Conservation (phyloP, 2,329 filamentous ascomycete species). For the Cladosporium velox region DNA sequence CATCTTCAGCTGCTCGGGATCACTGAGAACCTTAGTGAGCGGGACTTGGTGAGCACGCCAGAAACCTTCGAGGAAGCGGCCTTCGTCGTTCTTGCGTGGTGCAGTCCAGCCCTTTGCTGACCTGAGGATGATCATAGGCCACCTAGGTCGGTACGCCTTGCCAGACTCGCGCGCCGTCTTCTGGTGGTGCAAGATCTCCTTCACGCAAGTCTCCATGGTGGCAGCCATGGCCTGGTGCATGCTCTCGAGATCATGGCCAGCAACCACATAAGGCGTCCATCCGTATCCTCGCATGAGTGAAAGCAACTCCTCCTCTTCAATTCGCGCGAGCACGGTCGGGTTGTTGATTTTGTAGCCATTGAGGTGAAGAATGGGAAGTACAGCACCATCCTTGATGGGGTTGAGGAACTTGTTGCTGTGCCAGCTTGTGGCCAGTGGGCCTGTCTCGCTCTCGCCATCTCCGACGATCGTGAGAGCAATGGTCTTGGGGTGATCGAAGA, state of each 20-base stretch:
- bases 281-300: slow-evolving; percentile 72
- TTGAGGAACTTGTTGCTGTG: slow-evolving; percentile 83
- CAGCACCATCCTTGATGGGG: slow-evolving; percentile 74
- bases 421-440: slow-evolving; percentile 76
- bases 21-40: slow-evolving; percentile 68
- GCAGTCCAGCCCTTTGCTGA: slow-evolving; percentile 81
- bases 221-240: slow-evolving; percentile 84
- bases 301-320: slow-evolving; percentile 72
- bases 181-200: slow-evolving; percentile 68
- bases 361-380: slow-evolving; percentile 74
- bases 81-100: slow-evolving; percentile 66
- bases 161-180: slow-evolving; percentile 70
- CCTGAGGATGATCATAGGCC: slow-evolving; percentile 78
- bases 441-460: slow-evolving; percentile 80
- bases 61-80: slow-evolving; percentile 72
- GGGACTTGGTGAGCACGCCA: slow-evolving; percentile 80
- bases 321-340: slow-evolving; percentile 71
- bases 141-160: slow-evolving; percentile 68
- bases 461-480: slow-evolving; percentile 78
- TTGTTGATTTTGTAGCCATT: slow-evolving; percentile 89
- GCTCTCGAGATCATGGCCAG: slow-evolving; percentile 69
- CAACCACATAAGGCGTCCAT: slow-evolving; percentile 78
- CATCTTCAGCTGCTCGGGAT: slow-evolving; percentile 63
- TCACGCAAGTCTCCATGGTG: slow-evolving; percentile 71
- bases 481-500: slow-evolving; percentile 73